These are phyloP conservation scores for Cryphonectria japonica DNA, from an alignment of 2,329 filamentous ascomycete species.

Conservation along the genomic window DNA sequence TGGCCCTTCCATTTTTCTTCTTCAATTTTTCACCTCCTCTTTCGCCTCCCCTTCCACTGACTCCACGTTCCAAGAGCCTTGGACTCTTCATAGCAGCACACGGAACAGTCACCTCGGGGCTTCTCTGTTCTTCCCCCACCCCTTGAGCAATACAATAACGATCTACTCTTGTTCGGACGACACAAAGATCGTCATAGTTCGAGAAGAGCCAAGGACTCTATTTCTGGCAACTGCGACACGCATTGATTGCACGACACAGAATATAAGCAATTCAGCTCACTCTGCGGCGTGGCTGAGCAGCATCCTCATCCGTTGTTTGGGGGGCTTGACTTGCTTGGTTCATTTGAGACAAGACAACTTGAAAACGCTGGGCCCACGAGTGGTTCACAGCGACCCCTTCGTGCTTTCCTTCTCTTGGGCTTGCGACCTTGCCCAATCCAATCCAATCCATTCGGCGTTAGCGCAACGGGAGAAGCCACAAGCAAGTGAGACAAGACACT, in stretches of 20 bases:
- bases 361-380: neutral
- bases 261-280: constrained; percentile 12
- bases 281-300: constrained; percentile 25
- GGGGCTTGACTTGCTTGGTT: neutral
- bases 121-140: neutral
- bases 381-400: neutral
- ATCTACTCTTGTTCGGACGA: neutral
- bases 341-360: neutral
- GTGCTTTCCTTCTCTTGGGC: neutral
- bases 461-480: neutral
- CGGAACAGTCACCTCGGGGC: no score
- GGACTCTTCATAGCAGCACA: neutral
- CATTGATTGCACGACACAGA: neutral
- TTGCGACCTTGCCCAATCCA: neutral
- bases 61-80: neutral
- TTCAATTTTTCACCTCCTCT: neutral
- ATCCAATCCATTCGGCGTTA: neutral
- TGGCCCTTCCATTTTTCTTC: neutral
- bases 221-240: neutral
- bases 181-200: neutral
- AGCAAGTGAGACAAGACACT: neutral
- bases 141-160: neutral
- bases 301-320: neutral
- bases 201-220: constrained; percentile 6
- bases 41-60: constrained; percentile 1